Evolutionary conservation across 768 basidiomycete genomes (phyloP).

Genomic region (Agrocybe praecox): DNA sequence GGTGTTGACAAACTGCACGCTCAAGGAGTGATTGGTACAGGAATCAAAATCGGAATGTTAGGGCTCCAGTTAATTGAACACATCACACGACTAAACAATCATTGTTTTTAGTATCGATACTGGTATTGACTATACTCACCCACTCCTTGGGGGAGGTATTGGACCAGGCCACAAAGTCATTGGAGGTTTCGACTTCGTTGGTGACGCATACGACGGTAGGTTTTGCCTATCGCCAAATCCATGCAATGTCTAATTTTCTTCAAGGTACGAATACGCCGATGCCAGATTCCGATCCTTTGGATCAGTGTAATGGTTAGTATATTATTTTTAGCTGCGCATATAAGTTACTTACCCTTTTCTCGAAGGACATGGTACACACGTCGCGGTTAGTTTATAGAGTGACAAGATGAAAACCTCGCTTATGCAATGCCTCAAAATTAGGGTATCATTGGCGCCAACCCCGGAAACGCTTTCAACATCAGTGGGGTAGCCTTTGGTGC

Average conservation of each 20-base stretch:
- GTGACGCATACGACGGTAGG: slow-evolving; percentile 51
- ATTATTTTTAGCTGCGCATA: not conserved
- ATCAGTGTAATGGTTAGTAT: slow-evolving; percentile 45
- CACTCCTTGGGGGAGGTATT: slow-evolving; percentile 53
- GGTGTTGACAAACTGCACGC: slow-evolving; percentile 70
- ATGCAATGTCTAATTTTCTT: not conserved
- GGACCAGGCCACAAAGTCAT: slow-evolving; percentile 55
- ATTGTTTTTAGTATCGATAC: slow-evolving; percentile 47
- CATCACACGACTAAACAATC: not conserved
- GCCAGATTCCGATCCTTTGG: slow-evolving; percentile 54
- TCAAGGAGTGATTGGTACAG: slow-evolving; percentile 59
- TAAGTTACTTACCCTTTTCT: not conserved
- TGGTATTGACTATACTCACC: slow-evolving; percentile 61
- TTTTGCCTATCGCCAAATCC: not conserved
- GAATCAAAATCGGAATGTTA: slow-evolving; percentile 69
- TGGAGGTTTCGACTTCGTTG: slow-evolving; percentile 61
- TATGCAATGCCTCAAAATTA: slow-evolving; percentile 1
- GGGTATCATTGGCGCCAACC: slow-evolving; percentile 66
- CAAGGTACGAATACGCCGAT: slow-evolving; percentile 48
- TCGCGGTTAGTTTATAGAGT: slow-evolving; percentile 24
- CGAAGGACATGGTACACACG: slow-evolving; percentile 55
- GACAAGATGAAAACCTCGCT: too few relatives aligned
- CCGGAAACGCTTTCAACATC: slow-evolving; percentile 63
- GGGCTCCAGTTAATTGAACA: slow-evolving; percentile 14
- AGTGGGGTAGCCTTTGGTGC: slow-evolving; percentile 71